phyloP scores from a whole-genome alignment of 768 basidiomycete genomes.

The Cystoderma amianthinum region DNA sequence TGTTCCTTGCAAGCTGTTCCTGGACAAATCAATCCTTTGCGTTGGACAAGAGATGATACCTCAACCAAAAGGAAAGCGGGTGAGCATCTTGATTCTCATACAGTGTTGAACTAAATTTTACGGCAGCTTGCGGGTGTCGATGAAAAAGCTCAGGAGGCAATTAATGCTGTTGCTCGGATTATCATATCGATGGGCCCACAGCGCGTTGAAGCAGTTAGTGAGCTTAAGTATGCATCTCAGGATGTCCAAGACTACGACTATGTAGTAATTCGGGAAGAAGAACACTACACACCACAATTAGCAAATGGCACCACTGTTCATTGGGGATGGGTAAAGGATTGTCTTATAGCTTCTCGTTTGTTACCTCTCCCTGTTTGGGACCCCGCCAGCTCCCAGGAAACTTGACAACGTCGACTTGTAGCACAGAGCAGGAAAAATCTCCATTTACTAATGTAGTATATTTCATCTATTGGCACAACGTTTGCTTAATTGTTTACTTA shows the following conservation, averaged over 20 bases:
- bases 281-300: slow-evolving; percentile 19
- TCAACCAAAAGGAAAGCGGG: slow-evolving; percentile 31
- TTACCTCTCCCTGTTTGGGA: slow-evolving; percentile 27
- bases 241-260: slow-evolving; percentile 43
- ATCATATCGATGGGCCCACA: slow-evolving; percentile 74
- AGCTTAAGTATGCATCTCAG: slow-evolving; percentile 32
- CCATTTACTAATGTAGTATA: neutral
- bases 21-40: slow-evolving; percentile 49
- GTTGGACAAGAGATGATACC: slow-evolving; percentile 52
- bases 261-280: slow-evolving; percentile 50
- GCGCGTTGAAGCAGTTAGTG: slow-evolving; percentile 57
- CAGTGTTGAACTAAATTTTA: slow-evolving; percentile 4
- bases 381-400: slow-evolving; percentile 14
- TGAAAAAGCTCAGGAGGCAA: slow-evolving; percentile 29
- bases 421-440: neutral
- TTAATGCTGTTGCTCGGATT: slow-evolving; percentile 51
- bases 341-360: slow-evolving; percentile 57
- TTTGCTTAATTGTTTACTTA: neutral
- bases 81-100: slow-evolving; percentile 9
- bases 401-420: too few relatives aligned
- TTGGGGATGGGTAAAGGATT: slow-evolving; percentile 74
- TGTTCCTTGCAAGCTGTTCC: slow-evolving; percentile 53
- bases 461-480: neutral
- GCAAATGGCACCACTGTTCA: slow-evolving; percentile 31
- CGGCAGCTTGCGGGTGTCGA: slow-evolving; percentile 17